Evolutionary conservation across 2,329 filamentous ascomycete species (phyloP), one percentile per base, ranked within the genome.

Genomic region (Graphium sp.): DNA sequence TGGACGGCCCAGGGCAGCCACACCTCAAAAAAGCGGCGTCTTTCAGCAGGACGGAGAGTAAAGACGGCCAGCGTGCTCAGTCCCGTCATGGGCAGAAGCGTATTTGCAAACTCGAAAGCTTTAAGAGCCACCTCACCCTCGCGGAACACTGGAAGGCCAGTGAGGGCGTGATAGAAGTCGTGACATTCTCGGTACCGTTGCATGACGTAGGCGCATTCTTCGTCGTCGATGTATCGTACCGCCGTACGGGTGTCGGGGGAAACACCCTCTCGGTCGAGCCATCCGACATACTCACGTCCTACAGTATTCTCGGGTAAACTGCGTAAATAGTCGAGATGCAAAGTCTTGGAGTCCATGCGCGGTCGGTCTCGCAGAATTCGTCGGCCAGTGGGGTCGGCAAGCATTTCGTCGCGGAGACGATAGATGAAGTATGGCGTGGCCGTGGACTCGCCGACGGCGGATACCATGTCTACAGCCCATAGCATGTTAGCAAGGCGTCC

Each of bases 61-160:
- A 84, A 78, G 16, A 92, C 82, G 2, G 85, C 83, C 33, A 85
- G 70, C 29, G 91, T 62, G 45, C 78, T 83, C 37, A 98, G 51
- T 0, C 81, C 89, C 7, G 89, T 92, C 89, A 98, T 98, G 1
- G 89, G 89, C 31, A 98, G 56, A 19, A 91, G 55, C 2, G 85
- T 95, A 47, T 95, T 98, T 16, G 84, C 74, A 49, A 93, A 98
- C 56, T 98, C 89, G 40, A 98, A 93, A 1, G 85, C 84, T 56
- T 98, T 98, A 40, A 98, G 66, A n/a, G 87, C 89, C 9, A 98
- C 68, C 59, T 98, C 89, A 16, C 89, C 89, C 58, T 98, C 89
- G n/a, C 84, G 68, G 37, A 93, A 77, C 23, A 91, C 71, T 0
- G 89, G 89, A 26, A 98, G 55, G 0, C 87, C 87, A 1, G 85